Conservation (phyloP, 129 eudicot species). For the Arctium minus region DNA sequence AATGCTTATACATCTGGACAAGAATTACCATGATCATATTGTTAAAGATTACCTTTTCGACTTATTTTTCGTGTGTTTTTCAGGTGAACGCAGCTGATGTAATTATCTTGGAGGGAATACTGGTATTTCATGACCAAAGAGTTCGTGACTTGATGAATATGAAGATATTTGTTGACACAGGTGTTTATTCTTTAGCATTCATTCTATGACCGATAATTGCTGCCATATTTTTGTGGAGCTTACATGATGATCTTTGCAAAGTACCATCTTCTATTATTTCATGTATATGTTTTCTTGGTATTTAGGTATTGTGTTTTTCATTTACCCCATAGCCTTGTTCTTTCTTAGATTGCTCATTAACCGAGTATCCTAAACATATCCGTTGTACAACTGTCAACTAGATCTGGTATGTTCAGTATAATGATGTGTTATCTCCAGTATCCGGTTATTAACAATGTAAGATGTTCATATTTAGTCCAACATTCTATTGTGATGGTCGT, state of each 20-base stretch:
- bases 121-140: conserved; percentile 92
- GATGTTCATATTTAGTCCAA: neutral
- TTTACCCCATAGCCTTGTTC: neutral
- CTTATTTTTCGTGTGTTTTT: conserved; percentile 5
- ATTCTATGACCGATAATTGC: neutral
- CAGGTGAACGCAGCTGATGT: conserved; percentile 99
- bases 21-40: neutral
- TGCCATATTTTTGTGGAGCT: neutral
- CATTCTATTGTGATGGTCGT: neutral
- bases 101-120: conserved; percentile 95
- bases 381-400: neutral
- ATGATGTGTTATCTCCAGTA: neutral
- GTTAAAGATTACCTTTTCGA: neutral
- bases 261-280: neutral
- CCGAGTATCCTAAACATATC: neutral
- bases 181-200: conserved; percentile 31
- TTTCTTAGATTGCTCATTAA: neutral
- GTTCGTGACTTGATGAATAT: conserved; percentile 93
- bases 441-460: neutral
- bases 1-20: conserved; percentile 5
- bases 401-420: neutral
- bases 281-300: neutral
- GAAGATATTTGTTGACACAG: conserved; percentile 99
- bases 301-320: neutral
- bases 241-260: neutral